phyloP scores from a whole-genome alignment of 176 grass and related monocot genomes.

The Rhynchospora pubera region DNA sequence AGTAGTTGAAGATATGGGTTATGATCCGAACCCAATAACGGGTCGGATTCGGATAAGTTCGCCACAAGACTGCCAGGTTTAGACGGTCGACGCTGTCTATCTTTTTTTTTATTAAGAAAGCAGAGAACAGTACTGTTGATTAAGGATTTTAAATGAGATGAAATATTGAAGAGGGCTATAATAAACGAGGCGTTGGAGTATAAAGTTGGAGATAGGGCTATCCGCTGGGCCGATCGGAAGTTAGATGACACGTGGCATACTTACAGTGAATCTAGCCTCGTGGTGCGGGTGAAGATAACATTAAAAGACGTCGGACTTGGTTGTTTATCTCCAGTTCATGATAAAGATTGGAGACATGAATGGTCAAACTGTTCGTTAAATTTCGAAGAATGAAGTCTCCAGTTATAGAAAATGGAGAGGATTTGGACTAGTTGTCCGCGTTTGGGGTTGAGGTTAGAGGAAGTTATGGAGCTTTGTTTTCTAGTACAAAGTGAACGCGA shows the following conservation, averaged over 20 bases:
- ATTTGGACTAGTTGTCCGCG: background rate
- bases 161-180: background rate
- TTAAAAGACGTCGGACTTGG: background rate
- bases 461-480: conserved; percentile 1
- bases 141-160: background rate
- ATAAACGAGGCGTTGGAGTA: conserved; percentile 5
- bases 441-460: conserved; percentile 8
- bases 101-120: background rate
- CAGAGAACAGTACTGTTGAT: background rate
- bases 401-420: background rate
- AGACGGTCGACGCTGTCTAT: background rate
- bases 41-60: conserved; percentile 13
- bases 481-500: conserved; percentile 8
- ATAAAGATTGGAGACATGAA: background rate
- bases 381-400: background rate
- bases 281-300: conserved; percentile 30
- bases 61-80: conserved; percentile 12
- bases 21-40: background rate
- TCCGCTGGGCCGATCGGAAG: conserved; percentile 6
- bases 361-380: rapidly evolving
- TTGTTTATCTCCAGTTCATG: background rate
- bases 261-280: conserved; percentile 13
- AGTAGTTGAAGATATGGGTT: background rate
- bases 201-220: conserved; percentile 25
- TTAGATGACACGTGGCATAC: conserved; percentile 27